A percentile compares a stretch with the other conserved stretches of the same genome.
phyloP scores from a whole-genome alignment of 2,329 filamentous ascomycete species.

The Aspergillus calidoustus region DNA sequence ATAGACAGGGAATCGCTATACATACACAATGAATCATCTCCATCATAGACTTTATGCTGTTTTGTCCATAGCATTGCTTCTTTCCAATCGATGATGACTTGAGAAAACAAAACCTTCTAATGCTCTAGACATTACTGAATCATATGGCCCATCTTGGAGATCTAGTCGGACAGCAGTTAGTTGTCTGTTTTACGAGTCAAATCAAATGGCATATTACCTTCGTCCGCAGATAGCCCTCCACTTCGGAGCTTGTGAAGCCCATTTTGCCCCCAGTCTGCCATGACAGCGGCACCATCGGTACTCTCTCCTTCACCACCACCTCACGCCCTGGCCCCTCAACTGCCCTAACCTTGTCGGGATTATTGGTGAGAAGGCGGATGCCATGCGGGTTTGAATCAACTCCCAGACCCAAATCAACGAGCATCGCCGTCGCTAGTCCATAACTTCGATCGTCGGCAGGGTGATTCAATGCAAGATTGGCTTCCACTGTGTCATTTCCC shows the following conservation, averaged over 20 bases:
- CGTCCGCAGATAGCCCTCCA: conserved; percentile 91
- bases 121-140: conserved; percentile 39
- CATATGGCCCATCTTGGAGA: conserved; percentile 88
- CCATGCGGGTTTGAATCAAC: conserved; percentile 63
- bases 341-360: conserved; percentile 93
- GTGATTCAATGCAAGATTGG: conserved; percentile 86
- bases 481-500: conserved; percentile 96
- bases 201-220: conserved; percentile 66
- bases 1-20: conserved; percentile 2
- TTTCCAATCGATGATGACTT: background rate
- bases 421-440: conserved; percentile 93
- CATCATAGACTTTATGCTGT: conserved; percentile 9
- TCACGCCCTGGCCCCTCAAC: conserved; percentile 91
- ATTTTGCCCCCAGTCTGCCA: conserved; percentile 80
- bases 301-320: conserved; percentile 82
- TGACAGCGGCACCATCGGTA: conserved; percentile 92
- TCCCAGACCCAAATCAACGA: conserved; percentile 78
- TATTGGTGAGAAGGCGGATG: conserved; percentile 88
- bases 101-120: background rate
- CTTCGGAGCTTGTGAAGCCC: conserved; percentile 84
- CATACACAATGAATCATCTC: conserved; percentile 11
- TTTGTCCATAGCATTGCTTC: background rate
- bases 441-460: conserved; percentile 95
- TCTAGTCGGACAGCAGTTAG: conserved; percentile 53
- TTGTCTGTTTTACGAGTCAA: background rate